Evolutionary conservation across 768 basidiomycete species (phyloP), one percentile per base, ranked within the genome.

Genomic region (Tricholoma furcatifolium): DNA sequence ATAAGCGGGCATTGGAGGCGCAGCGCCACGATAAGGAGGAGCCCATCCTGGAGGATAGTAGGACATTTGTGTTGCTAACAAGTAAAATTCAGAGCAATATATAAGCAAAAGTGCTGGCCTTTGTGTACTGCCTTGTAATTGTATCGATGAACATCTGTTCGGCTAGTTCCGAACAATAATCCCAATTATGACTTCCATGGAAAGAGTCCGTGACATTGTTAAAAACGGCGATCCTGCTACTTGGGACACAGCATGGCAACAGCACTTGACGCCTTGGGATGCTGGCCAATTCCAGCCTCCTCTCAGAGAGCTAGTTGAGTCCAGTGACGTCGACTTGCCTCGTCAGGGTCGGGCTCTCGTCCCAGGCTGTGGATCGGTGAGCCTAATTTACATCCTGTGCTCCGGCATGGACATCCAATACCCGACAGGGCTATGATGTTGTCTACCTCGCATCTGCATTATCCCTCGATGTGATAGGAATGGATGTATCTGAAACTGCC

Each of bases 261-360:
- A 80, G 83, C 69, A 72, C 0, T 50, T 81, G 1, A 86, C 83
- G 0, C 87, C 87, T 1, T 89, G 87, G 86, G 86, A 88, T 57
- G 62, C 63, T 6, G 79, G 83, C 2, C 65, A 70, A 6, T 60
- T 72, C 3, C 85, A 87, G 57, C 84, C 81, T 6, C 75, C 84
- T 1, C 68, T 88, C 50, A 66, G 63, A 21, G 80, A 83, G 44
- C 64, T 84, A 1, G 61, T 87, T 21, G 69, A 78, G 43, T 75
- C 76, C 1, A 69, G 70, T 14, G 65, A 70, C 27, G 58, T 83
- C 14, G 64, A 73, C 0, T 70, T 80, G 40, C 80, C 84, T 27
- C 53, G 44, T 27, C 43, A 50, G 41, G 74, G 73, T 4, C 67
- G 73, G 38, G 70, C 67, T 3, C 52, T 73, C 4, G 69, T 75